Conservation (phyloP, 306 rosid genomes). For the Pterocarpus macrocarpus region DNA sequence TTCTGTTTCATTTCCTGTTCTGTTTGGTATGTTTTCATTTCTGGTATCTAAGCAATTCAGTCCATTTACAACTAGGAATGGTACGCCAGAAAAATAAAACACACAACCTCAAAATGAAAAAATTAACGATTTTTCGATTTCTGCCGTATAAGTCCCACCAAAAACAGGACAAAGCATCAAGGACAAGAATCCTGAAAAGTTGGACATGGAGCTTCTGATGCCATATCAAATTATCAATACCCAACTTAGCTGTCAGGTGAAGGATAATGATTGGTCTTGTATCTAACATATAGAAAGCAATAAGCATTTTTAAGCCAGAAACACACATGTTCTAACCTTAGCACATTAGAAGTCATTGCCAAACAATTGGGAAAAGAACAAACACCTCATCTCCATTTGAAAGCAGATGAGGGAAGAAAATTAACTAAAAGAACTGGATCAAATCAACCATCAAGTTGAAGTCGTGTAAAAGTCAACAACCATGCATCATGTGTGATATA, state of each 20-base stretch:
- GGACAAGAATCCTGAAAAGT: background rate
- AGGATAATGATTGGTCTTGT: background rate
- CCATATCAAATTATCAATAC: background rate
- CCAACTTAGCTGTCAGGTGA: background rate
- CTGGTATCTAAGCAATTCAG: background rate
- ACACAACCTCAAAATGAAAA: background rate
- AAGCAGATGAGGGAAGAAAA: background rate
- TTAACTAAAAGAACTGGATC: background rate
- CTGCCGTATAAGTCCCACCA: background rate
- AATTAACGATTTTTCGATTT: too few relatives aligned
- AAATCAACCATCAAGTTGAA: constrained; percentile 9
- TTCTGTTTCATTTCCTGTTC: background rate
- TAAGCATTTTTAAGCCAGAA: constrained; percentile 11
- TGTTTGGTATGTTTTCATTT: background rate
- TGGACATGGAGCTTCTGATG: background rate
- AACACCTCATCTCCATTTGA: background rate
- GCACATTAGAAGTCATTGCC: background rate
- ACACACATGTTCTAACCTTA: background rate
- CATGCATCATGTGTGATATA: background rate
- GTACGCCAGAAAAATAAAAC: background rate
- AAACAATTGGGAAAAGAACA: background rate
- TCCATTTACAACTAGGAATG: background rate
- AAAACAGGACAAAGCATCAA: background rate
- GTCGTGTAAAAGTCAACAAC: background rate
- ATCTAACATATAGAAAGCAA: constrained; percentile 4